Base-by-base conservation (phyloP, 805 yeast species). In the Babjeviella inositovora region DNA sequence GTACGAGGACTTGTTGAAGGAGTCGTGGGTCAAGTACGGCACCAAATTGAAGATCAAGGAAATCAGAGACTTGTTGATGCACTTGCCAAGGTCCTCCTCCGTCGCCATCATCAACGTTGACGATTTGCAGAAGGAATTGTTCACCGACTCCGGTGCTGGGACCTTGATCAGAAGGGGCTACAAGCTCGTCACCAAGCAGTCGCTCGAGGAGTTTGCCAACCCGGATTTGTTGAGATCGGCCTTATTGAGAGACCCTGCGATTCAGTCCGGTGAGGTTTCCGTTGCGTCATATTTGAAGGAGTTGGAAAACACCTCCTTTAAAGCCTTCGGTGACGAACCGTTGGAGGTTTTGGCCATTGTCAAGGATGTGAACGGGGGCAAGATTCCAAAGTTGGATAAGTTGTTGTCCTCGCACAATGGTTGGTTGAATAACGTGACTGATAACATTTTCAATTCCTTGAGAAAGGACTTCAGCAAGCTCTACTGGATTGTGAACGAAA, bases 61-160 rank as follows among this genome's bases (percentile, higher is more conserved):
- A 53, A 90, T 90, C 50, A 84, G 81, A 50, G 98, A 90, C 41
- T 64, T 90, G 43, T 67, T 90, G 44, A 87, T 80, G 54, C 85
- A 76, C 45, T 64, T 90, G 46, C 99, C 99, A 29, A 73, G 97
- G 49, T 81, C 96, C 4, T 84, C 96, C 1, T 84, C 96, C 4
- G 99, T 90, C 23, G 98, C 99, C 20, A 90, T 90, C 45, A 90
- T 90, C 39, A 80, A 87, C 35, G 96, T 90, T 21, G 69, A 80
- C 39, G 96, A 90, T 46, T 64, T 90, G 41, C 97, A 90, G 55
- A 90, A 87, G 48, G 99, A 90, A 52, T 67, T 90, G 42, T 90
- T 90, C 55, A 90, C 99, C 19, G 98, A 90, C 49, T 77, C 94
- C 10, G 99, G 99, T 50, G 99, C 98, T 15, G 99, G 99, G 44